Percentiles rank a stretch among this genome's conserved stretches.
Conservation (phyloP, 257 asterid genomes). For the Jasminum sambac region DNA sequence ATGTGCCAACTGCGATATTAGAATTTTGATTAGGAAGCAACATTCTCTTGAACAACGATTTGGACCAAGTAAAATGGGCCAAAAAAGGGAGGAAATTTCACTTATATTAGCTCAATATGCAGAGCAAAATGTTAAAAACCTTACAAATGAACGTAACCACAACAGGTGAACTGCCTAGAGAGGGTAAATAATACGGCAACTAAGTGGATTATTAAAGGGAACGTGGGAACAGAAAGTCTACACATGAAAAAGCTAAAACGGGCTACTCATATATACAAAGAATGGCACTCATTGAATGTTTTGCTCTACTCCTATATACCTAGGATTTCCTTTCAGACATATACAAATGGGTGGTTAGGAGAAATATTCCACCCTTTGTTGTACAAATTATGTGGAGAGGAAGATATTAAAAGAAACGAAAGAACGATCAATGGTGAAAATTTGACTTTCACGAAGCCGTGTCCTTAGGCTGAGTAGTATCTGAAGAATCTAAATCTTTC, state of each 20-base stretch:
- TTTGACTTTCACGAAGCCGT: slow-evolving; percentile 36
- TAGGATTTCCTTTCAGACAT: slow-evolving; percentile 29
- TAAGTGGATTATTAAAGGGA: neutral
- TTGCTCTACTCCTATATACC: slow-evolving; percentile 27
- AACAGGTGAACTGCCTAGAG: neutral
- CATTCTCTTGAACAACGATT: neutral
- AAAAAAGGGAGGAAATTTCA: neutral
- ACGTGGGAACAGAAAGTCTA: neutral
- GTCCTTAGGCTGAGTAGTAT: slow-evolving; percentile 24
- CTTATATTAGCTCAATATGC: slow-evolving; percentile 24
- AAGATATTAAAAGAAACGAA: slow-evolving; percentile 17
- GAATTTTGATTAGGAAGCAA: neutral
- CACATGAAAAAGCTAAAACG: neutral
- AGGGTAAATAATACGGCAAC: neutral
- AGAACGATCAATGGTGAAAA: slow-evolving; percentile 23
- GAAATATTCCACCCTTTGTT: slow-evolving; percentile 37
- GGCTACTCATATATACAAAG: slow-evolving; percentile 2
- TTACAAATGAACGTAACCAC: slow-evolving; percentile 19
- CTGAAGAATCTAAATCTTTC: slow-evolving; percentile 4
- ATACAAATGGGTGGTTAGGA: slow-evolving; percentile 35
- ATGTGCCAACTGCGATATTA: neutral
- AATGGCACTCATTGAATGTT: neutral
- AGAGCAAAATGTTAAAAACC: slow-evolving; percentile 27
- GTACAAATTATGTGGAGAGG: slow-evolving; percentile 14
- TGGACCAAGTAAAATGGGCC: neutral